Base-by-base conservation (phyloP, 2,329 filamentous ascomycete species). In the Colletotrichum agaves region DNA sequence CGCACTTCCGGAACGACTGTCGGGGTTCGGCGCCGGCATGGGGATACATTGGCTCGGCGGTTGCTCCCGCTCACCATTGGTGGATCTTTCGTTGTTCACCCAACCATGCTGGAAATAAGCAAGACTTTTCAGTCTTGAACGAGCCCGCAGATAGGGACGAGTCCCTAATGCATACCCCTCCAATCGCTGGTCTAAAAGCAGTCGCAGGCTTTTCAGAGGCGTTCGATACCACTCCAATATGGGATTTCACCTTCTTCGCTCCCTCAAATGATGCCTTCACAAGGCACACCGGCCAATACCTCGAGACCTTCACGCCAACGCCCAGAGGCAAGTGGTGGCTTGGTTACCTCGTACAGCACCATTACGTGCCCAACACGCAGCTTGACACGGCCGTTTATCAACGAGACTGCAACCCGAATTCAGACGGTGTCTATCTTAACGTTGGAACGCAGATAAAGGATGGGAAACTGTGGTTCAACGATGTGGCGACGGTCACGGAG, bases 211-310 rank as follows among this genome's bases (percentile, higher is more conserved):
- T 78, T 53, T 10, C 47, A 6, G 59, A 74, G 44, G 75, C 75
- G 5, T 77, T 78, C 55, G 63, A 72, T 52, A 76, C 74, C 2
- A 55, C 60, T 8, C 67, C 73, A 2, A 70, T 65, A 1, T 77
- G 73, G 73, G 70, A 73, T 17, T 78, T 73, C 49, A 77, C 74
- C 23, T 76, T 77, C 62, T 77, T 77, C 50, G 75, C 74, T 2
- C 74, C 74, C 3, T 75, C 72, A 2, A 72, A 77, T 39, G 69
- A 71, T 3, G 75, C 75, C 10, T 77, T 78, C 52, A 23, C 13
- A 4, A 71, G 72, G 15, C 69, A 75, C 33, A 77, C 74, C 0
- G 73, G 74, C 1, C 41, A 71, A 37, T 77, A 76, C 61, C 76
- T 72, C 41, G 66, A 69, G 5, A 76, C 72, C 3, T 74, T 69